Evolutionary conservation across 2,329 filamentous ascomycete genomes (phyloP), one percentile per base, ranked within the genome.

Genomic region (Claviceps paspali): DNA sequence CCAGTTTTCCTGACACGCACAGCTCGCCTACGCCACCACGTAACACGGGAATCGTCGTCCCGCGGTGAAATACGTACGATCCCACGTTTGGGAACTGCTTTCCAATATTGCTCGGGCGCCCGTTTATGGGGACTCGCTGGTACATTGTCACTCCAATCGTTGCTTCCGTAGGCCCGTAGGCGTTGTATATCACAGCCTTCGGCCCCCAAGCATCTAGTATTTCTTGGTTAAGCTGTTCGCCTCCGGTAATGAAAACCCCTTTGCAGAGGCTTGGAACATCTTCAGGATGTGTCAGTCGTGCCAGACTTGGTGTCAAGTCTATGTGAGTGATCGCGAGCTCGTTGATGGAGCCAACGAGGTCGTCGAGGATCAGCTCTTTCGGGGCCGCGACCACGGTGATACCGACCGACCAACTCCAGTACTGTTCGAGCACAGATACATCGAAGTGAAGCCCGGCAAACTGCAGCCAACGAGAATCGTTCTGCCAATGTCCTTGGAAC

Each of bases 361-460:
- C 84, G 47, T 91, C 83, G 24, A 95, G 77, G 1, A 95, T 79
- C 2, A 94, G 52, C 52, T 95, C 86, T 45, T 83, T 73, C 1
- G 84, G 82, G 6, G 83, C 86, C 2, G 82, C 78, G 2, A 88
- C 80, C 1, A 95, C 70, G 4, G 81, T 79, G 19, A 95, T 86
- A 1, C 86, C 86, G 1, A 91, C 82, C 21, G 80, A 85, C 87
- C 87, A 95, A 40, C 79, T 91, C 85, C 85, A 95, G 54, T 88
- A 95, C 50, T 94, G 87, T 52, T 95, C 87, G 0, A 95, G 67
- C 0, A 95, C 82, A 2, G 83, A 91, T 4, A 95, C 87, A 49
- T 95, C 88, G 43, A 95, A 95, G 55, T 94, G 88, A 39, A 94
- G 84, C 0, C 85, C 87, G 1, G 88, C 88, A 51, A 95, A 95